phyloP scores from a whole-genome alignment of 345 rosid genomes.

The Citrus mangshanensis region DNA sequence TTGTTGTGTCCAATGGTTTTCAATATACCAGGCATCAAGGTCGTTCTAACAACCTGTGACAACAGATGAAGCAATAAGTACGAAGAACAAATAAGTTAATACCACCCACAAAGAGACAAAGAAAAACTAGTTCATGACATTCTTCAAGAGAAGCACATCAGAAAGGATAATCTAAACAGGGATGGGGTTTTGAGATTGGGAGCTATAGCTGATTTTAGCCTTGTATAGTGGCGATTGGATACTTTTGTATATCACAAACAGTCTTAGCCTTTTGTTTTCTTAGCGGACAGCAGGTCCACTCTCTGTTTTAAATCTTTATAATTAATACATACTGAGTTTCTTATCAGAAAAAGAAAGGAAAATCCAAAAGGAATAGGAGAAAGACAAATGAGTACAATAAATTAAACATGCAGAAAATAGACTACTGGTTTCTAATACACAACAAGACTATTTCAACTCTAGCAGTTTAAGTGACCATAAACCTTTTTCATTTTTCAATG shows the following conservation, averaged over 20 bases:
- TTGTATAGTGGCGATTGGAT: too few relatives aligned
- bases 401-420: background rate
- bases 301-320: too few relatives aligned
- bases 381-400: background rate
- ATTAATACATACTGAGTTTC: too few relatives aligned
- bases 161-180: too few relatives aligned
- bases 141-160: background rate
- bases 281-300: too few relatives aligned
- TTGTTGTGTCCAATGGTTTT: constrained; percentile 83
- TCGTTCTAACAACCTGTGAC: constrained; percentile 67
- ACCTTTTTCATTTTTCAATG: background rate
- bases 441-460: background rate
- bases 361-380: background rate
- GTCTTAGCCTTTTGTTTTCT: too few relatives aligned
- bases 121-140: background rate
- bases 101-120: background rate
- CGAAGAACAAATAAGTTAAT: background rate
- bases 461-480: background rate
- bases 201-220: too few relatives aligned
- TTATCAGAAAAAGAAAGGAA: background rate
- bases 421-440: background rate
- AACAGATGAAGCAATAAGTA: background rate
- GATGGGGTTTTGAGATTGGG: too few relatives aligned
- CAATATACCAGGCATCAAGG: constrained; percentile 88
- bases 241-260: too few relatives aligned